phyloP scores from a whole-genome alignment of 2,329 filamentous ascomycete species.

The Leptographium lundbergii region DNA sequence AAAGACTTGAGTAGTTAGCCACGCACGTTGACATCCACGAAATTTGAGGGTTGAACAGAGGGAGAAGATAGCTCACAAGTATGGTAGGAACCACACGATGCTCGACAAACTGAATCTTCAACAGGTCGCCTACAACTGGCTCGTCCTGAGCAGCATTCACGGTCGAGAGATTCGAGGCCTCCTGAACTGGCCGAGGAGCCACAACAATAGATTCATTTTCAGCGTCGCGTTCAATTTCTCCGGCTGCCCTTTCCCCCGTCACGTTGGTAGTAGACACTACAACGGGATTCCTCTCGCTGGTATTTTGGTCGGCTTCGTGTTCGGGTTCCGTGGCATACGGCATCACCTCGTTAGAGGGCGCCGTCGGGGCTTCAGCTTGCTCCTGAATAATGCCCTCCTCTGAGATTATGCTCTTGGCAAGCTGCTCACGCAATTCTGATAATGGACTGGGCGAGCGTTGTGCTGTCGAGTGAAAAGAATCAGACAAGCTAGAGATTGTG shows the following conservation, averaged over 20 bases:
- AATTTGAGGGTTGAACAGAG: not conserved
- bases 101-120: slow-evolving; percentile 95
- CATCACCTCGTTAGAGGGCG: not conserved
- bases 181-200: slow-evolving; percentile 13
- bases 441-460: slow-evolving; percentile 1
- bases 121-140: slow-evolving; percentile 82
- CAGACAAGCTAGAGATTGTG: slow-evolving; percentile 12
- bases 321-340: not conserved
- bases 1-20: slow-evolving; percentile 52
- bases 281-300: not conserved
- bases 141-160: slow-evolving; percentile 17
- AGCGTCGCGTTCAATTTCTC: slow-evolving; percentile 8
- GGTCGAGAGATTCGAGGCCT: not conserved
- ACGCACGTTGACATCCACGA: not conserved
- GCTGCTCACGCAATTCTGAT: not conserved
- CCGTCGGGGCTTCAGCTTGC: not conserved
- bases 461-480: slow-evolving; percentile 4
- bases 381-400: not conserved
- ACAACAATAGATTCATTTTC: slow-evolving; percentile 19
- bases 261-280: not conserved
- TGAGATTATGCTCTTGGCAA: not conserved
- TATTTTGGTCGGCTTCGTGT: not conserved
- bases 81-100: slow-evolving; percentile 92
- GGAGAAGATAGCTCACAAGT: slow-evolving; percentile 47
- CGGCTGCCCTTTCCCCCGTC: not conserved